Conservation (phyloP, 495 filamentous ascomycete genomes). For the Penicillium angulare region DNA sequence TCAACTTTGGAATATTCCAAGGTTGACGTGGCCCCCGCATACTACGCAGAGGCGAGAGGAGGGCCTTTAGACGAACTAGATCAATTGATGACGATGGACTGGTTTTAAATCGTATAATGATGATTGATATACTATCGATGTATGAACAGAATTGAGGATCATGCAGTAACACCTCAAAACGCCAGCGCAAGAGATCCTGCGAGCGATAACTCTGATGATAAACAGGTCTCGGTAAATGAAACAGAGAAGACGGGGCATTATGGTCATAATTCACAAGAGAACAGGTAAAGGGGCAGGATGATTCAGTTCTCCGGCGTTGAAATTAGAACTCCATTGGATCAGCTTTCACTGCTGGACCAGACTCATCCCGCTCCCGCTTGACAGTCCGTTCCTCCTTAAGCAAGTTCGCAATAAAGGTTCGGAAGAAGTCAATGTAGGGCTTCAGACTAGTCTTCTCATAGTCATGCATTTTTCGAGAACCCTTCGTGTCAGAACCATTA, state of each 20-base stretch:
- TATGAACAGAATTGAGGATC: too few relatives aligned
- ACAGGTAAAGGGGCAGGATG: too few relatives aligned
- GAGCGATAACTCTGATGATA: not conserved
- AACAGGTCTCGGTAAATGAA: not conserved
- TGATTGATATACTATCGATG: too few relatives aligned
- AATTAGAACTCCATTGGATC: conserved; percentile 54
- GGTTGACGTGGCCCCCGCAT: too few relatives aligned
- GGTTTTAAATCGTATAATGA: too few relatives aligned
- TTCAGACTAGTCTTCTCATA: conserved; percentile 97
- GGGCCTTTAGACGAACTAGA: too few relatives aligned
- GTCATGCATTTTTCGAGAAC: conserved; percentile 61
- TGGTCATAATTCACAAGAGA: conserved; percentile 4
- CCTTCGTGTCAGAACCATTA: conserved; percentile 36
- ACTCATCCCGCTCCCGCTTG: conserved; percentile 67
- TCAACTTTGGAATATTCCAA: too few relatives aligned
- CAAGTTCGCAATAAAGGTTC: conserved; percentile 70
- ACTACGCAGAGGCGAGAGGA: too few relatives aligned
- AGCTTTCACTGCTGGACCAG: conserved; percentile 45
- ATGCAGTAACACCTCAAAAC: conserved; percentile 5
- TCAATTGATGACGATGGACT: too few relatives aligned
- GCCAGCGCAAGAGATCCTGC: conserved; percentile 1
- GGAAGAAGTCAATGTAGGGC: conserved; percentile 89
- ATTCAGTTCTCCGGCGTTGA: not conserved
- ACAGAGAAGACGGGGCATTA: not conserved
- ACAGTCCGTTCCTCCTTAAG: conserved; percentile 77